Evolutionary conservation across 1,284 basidiomycete genomes (phyloP).

Genomic region (Cerrena zonata): DNA sequence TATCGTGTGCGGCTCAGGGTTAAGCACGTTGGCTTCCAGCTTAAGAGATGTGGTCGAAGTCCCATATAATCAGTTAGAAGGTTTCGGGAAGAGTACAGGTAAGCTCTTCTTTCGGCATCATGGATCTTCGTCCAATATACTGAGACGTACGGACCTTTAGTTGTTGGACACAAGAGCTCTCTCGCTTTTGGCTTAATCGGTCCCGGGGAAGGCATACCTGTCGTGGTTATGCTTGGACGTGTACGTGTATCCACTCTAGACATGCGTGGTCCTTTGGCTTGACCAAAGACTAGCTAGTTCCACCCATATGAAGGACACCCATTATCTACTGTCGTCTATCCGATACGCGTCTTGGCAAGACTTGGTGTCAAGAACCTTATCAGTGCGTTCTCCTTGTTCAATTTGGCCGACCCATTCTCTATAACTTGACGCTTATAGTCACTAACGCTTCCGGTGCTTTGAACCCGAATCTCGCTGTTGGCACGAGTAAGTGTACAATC

Average conservation of each 20-base stretch:
- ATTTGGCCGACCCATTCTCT: neutral
- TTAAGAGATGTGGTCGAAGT: slow-evolving; percentile 52
- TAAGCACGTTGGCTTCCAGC: slow-evolving; percentile 58
- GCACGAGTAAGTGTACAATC: slow-evolving; percentile 56
- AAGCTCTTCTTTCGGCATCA: slow-evolving; percentile 18
- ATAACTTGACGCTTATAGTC: slow-evolving; percentile 38
- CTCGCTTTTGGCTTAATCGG: slow-evolving; percentile 77
- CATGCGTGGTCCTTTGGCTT: neutral
- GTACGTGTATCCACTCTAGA: slow-evolving; percentile 33
- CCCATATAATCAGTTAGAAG: slow-evolving; percentile 56
- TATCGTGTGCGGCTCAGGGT: slow-evolving; percentile 73
- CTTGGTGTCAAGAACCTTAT: slow-evolving; percentile 72
- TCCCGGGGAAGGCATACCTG: slow-evolving; percentile 51
- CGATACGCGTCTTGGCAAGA: slow-evolving; percentile 69
- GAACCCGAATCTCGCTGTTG: slow-evolving; percentile 66
- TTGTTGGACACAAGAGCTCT: slow-evolving; percentile 69
- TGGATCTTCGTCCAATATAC: neutral
- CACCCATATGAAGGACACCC: slow-evolving; percentile 79
- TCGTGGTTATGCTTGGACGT: slow-evolving; percentile 80
- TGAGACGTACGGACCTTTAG: slow-evolving; percentile 29
- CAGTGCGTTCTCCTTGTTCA: slow-evolving; percentile 39
- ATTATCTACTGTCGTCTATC: slow-evolving; percentile 65
- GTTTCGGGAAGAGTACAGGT: slow-evolving; percentile 74
- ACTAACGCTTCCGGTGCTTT: slow-evolving; percentile 82
- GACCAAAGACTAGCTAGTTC: slow-evolving; percentile 43